A percentile compares a stretch with the other conserved stretches of the same genome.
These are phyloP conservation scores for Microbotryum intermedium DNA, from an alignment of 1,284 basidiomycete species.

Conservation along the genomic window DNA sequence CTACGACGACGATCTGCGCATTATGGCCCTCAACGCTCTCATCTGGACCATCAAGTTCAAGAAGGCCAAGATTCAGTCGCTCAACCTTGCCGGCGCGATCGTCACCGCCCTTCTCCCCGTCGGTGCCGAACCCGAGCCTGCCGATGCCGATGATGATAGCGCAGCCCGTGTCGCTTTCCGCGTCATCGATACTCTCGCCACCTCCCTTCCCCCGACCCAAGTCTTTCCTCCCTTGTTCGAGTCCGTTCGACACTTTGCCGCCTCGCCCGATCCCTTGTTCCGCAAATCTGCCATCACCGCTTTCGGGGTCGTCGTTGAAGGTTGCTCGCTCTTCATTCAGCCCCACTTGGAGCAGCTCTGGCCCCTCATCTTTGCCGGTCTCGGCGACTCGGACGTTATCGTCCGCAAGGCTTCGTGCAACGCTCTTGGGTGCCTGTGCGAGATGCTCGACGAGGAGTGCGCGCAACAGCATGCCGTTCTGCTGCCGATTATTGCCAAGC, in stretches of 20 bases:
- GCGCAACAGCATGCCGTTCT: slow-evolving; percentile 72
- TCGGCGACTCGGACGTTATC: slow-evolving; percentile 70
- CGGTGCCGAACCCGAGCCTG: slow-evolving; percentile 77
- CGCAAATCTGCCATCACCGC: slow-evolving; percentile 94
- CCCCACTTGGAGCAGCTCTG: slow-evolving; percentile 87
- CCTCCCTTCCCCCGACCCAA: slow-evolving; percentile 85
- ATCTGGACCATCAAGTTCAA: slow-evolving; percentile 70
- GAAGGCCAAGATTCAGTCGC: slow-evolving; percentile 87
- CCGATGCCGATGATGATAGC: slow-evolving; percentile 70
- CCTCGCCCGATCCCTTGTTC: slow-evolving; percentile 59
- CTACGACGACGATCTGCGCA: slow-evolving; percentile 72
- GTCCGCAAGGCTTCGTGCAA: slow-evolving; percentile 94
- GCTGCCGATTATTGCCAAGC: slow-evolving; percentile 83
- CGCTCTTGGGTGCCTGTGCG: slow-evolving; percentile 90
- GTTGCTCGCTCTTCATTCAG: slow-evolving; percentile 96
- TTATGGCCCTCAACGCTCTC: slow-evolving; percentile 86
- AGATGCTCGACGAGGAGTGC: slow-evolving; percentile 95
- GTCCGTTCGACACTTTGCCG: slow-evolving; percentile 74
- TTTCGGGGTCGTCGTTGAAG: slow-evolving; percentile 92
- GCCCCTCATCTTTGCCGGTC: slow-evolving; percentile 86
- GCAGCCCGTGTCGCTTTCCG: slow-evolving; percentile 66
- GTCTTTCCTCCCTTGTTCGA: slow-evolving; percentile 82
- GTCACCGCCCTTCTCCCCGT: slow-evolving; percentile 89
- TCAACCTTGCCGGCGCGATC: slow-evolving; percentile 77
- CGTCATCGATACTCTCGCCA: slow-evolving; percentile 87